phyloP scores from a whole-genome alignment of 352 stramenopile species.

The Globisporangium apiculatum region DNA sequence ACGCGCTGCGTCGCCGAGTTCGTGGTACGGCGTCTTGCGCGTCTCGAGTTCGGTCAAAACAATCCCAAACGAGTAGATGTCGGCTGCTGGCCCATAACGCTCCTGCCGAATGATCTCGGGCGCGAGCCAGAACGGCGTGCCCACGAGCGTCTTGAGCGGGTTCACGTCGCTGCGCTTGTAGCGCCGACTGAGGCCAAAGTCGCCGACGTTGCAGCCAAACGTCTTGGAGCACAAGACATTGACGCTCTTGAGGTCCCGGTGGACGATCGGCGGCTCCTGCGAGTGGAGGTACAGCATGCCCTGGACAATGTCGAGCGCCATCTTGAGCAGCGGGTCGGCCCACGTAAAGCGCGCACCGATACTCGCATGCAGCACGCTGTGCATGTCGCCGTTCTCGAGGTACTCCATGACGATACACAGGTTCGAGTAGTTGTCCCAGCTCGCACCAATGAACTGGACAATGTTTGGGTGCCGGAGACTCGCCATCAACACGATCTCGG shows the following conservation, averaged over 20 bases:
- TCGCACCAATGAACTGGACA: slow-evolving; percentile 86
- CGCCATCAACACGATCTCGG: slow-evolving; percentile 85
- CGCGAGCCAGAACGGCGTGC: slow-evolving; percentile 83
- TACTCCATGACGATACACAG: slow-evolving; percentile 89
- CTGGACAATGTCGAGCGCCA: slow-evolving; percentile 79
- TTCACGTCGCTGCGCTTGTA: slow-evolving; percentile 76
- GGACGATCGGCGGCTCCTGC: slow-evolving; percentile 74
- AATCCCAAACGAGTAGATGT: slow-evolving; percentile 88
- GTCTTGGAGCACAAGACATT: slow-evolving; percentile 86
- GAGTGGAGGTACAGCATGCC: slow-evolving; percentile 87
- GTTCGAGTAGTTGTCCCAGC: slow-evolving; percentile 86
- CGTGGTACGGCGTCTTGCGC: slow-evolving; percentile 75
- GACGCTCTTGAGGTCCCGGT: slow-evolving; percentile 85
- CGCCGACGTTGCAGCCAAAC: slow-evolving; percentile 84
- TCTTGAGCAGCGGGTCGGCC: slow-evolving; percentile 81
- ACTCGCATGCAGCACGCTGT: slow-evolving; percentile 75
- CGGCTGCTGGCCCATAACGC: slow-evolving; percentile 64
- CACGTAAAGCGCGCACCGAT: slow-evolving; percentile 80
- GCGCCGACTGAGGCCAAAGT: slow-evolving; percentile 79
- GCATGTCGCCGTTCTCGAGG: slow-evolving; percentile 86
- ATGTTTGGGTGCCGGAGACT: slow-evolving; percentile 84
- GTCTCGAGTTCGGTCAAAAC: slow-evolving; percentile 85
- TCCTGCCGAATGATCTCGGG: slow-evolving; percentile 87
- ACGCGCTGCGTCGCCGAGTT: slow-evolving; percentile 17
- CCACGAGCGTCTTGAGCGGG: slow-evolving; percentile 76